Conservation (phyloP, 2,329 filamentous ascomycete genomes). For the Parastagonospora avenae region DNA sequence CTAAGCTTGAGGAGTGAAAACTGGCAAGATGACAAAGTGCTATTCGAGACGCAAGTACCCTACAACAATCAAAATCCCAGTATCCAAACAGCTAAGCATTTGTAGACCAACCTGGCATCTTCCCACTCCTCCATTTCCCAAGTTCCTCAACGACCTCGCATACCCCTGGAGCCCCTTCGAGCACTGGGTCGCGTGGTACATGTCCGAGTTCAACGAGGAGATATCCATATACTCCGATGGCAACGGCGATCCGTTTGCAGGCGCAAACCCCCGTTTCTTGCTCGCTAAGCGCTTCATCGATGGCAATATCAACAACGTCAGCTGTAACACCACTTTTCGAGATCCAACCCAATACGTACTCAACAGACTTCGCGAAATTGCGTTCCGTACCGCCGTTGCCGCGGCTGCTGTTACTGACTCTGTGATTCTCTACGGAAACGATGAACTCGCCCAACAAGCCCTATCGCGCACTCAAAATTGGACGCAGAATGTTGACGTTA, state of each 20-base stretch:
- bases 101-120: neutral
- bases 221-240: neutral
- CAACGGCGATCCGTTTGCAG: neutral
- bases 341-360: constrained; percentile 10
- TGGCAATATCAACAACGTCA: constrained; percentile 2
- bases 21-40: constrained; percentile 11
- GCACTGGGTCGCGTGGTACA: neutral
- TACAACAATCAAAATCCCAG: neutral
- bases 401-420: constrained; percentile 4
- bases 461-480: neutral
- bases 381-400: constrained; percentile 8
- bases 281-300: constrained; percentile 11
- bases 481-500: neutral
- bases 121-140: neutral
- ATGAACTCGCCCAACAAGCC: neutral
- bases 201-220: neutral
- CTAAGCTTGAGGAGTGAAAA: neutral
- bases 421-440: constrained; percentile 1
- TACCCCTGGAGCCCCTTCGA: neutral
- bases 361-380: constrained; percentile 8
- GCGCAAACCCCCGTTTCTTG: neutral
- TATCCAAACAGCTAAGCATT: neutral
- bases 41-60: constrained; percentile 8
- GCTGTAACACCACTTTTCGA: constrained; percentile 9
- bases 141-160: neutral